Percentiles rank a stretch among this genome's conserved stretches.
phyloP scores from a whole-genome alignment of 192 early-diverging fungal species.

The Coemansia sp. region DNA sequence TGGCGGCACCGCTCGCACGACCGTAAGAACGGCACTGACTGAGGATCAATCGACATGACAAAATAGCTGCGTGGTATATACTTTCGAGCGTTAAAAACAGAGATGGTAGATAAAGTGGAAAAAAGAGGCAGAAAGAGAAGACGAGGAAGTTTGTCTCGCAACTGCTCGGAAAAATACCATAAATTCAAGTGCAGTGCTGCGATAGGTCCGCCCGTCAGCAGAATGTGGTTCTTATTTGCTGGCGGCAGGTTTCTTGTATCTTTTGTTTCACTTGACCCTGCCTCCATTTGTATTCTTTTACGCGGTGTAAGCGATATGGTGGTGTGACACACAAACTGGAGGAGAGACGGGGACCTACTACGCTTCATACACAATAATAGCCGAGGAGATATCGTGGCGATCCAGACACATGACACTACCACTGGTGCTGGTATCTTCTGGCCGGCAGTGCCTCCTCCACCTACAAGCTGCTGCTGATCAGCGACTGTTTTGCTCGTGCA shows the following conservation, averaged over 20 bases:
- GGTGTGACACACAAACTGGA: background rate
- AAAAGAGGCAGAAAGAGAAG: no score
- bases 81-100: background rate
- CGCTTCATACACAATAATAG: background rate
- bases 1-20: constrained; percentile 54
- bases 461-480: background rate
- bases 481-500: background rate
- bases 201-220: background rate
- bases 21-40: constrained; percentile 46
- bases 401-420: background rate
- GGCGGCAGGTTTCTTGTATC: background rate
- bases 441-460: background rate
- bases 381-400: background rate
- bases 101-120: no score
- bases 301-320: background rate
- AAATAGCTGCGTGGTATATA: background rate
- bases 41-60: constrained; percentile 42
- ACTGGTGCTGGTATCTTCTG: background rate
- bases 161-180: background rate
- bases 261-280: background rate
- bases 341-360: no score
- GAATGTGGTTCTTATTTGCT: no score
- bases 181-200: background rate
- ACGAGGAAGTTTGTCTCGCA: no score
- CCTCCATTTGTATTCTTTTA: background rate